Base-by-base conservation (phyloP, 2,329 filamentous ascomycete species). In the Fusarium illudens region DNA sequence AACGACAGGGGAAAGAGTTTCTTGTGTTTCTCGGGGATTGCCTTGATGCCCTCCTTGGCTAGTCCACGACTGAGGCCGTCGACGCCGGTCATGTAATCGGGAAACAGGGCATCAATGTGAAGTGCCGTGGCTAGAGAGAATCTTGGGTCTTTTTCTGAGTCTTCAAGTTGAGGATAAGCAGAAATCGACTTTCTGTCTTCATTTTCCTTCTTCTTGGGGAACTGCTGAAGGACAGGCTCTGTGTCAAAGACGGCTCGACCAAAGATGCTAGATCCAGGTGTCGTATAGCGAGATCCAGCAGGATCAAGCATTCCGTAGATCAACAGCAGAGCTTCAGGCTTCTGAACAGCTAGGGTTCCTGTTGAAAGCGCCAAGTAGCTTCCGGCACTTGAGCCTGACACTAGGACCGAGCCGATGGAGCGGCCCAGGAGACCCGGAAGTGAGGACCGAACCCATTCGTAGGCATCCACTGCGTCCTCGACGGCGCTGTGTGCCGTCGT, bases 251-350 rank as follows among this genome's bases (percentile, higher is more conserved):
- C 9, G 0, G 71, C 51, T 0, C 5, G 25, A 4, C 53, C 53
- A 49, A 66, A 72, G 4, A 73, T 54, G 7, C 61, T 71, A 2
- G 50, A 48, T 0, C 71, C 71, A 2, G 68, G 64, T 0, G 61
- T 70, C 0, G 58, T 71, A 3, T 73, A 73, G 17, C 66, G 51
- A 0, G 50, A 29, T 5, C 46, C 42, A 2, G 61, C 48, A 0
- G 64, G 39, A 34, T 73, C 64, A 0, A 73, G 53, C 68, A 73
- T 68, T 3, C 71, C 71, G 1, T 73, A 73, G 4, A 73, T 62
- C 0, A 60, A 49, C 0, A 73, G 11, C 4, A 73, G 19, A 0
- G 58, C 68, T 5, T 50, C 36, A 0, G 71, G 71, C 42, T 70
- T 71, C 3, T 50, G 25, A 0, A 20, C 27, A 0, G 64, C 55